Base-by-base conservation (phyloP, 768 basidiomycete species). In the Termitomyces sp. region DNA sequence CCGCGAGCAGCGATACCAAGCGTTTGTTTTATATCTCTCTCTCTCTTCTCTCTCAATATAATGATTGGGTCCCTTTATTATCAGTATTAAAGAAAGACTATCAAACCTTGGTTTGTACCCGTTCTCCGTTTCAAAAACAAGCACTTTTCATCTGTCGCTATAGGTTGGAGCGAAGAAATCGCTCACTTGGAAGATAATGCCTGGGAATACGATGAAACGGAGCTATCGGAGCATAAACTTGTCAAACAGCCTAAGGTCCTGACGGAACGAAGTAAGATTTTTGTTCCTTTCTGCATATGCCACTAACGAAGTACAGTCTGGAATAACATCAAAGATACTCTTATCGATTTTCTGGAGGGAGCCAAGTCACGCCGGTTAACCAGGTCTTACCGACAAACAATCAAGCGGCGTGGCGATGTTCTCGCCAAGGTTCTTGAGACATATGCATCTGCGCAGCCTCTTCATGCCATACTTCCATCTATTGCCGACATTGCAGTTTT, bases 161-260 rank as follows among this genome's bases (percentile, higher is more conserved):
- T 30, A 66, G 63, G 61, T 34, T 64, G 61, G 63, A 53, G 52
- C 9, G 57, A 58, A 35, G 64, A 64, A 35, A 52, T 66, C 12
- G 45, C 46, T 23, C 51, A 55, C 34, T 40, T 62, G 11, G 49
- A 60, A 27, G 19, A 25, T 3, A 34, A 3, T 6, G 41, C 53
- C n/a, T n/a, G n/a, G n/a, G n/a, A n/a, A 28, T 55, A 30, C 11
- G 10, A 19, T 5, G 34, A 42, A 39, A 17, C 17, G 10, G 23
- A 34, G 10, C 55, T 58, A 23, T 32, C 45, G 14, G 52, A 56
- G n/a, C 59, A 63, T 51, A 59, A 56, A 54, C 56, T 61, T 10
- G 58, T 60, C 35, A 56, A 47, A 17, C 49, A 56, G 44, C 54
- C 55, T n/a, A 52, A 49, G 40, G 46, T 53, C 6, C 32, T 60